Evolutionary conservation across 352 stramenopile genomes (phyloP).

Genomic region (Pythium dissotocum): DNA sequence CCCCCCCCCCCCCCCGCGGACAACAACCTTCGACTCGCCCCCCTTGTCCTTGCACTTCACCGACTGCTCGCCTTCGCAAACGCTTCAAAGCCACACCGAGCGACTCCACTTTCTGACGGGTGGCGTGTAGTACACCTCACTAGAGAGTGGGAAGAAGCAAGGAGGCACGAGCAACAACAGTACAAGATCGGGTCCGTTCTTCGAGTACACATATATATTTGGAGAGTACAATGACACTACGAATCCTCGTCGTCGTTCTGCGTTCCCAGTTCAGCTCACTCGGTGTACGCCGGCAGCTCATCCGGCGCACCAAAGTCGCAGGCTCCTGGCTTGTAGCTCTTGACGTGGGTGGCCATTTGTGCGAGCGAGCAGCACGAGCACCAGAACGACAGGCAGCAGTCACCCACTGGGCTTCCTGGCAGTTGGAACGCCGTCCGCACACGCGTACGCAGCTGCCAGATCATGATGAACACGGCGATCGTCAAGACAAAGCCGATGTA

Average conservation of each 20-base stretch:
- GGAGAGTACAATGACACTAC: too few species aligned
- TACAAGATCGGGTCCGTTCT: too few species aligned
- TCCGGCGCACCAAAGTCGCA: slow-evolving; percentile 10
- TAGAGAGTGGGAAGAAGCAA: too few species aligned
- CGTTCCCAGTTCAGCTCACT: background rate
- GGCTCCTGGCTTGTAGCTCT: slow-evolving; percentile 15
- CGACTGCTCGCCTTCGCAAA: too few species aligned
- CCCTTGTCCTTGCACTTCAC: too few species aligned
- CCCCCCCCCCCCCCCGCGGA: too few species aligned
- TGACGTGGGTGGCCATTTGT: slow-evolving; percentile 15
- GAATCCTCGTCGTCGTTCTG: background rate
- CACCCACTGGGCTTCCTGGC: background rate
- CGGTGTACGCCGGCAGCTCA: background rate
- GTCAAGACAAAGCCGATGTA: background rate
- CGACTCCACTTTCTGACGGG: too few species aligned
- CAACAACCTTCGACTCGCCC: too few species aligned
- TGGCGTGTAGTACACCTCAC: too few species aligned
- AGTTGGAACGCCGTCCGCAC: background rate
- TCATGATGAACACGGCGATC: background rate
- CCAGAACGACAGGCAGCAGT: background rate
- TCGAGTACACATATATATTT: too few species aligned
- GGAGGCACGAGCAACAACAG: too few species aligned
- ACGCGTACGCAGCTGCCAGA: background rate
- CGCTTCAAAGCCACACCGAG: too few species aligned
- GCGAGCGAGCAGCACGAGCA: slow-evolving; percentile 1